phyloP scores from a whole-genome alignment of 2,329 filamentous ascomycete species.

The Colletotrichum tabaci region DNA sequence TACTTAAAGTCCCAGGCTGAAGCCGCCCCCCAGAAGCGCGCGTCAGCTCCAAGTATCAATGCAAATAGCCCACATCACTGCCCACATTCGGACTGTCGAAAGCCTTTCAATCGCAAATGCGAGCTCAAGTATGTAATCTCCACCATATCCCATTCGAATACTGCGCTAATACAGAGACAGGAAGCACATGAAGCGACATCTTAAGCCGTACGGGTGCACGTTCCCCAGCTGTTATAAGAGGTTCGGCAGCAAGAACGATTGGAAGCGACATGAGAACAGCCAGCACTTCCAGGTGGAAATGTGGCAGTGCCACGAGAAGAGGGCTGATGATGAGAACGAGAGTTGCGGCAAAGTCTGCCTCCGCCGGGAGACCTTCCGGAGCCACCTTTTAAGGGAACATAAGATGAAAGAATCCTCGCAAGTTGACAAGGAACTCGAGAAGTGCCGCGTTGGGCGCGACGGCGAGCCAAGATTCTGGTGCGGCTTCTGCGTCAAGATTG shows the following conservation, averaged over 20 bases:
- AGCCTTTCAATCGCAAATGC: slow-evolving; percentile 65
- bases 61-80: slow-evolving; percentile 22
- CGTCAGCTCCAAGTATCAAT: neutral
- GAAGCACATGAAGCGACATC: slow-evolving; percentile 88
- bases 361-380: slow-evolving; percentile 70
- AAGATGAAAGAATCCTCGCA: slow-evolving; percentile 48
- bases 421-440: slow-evolving; percentile 62
- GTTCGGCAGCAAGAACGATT: slow-evolving; percentile 96
- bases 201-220: slow-evolving; percentile 87
- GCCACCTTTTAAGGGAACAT: slow-evolving; percentile 73
- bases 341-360: slow-evolving; percentile 73
- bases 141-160: slow-evolving; percentile 3
- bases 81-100: slow-evolving; percentile 55
- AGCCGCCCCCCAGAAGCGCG: slow-evolving; percentile 40
- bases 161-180: slow-evolving; percentile 59
- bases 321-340: slow-evolving; percentile 22
- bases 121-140: slow-evolving; percentile 68
- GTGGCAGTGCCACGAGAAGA: slow-evolving; percentile 76
- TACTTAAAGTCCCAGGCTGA: slow-evolving; percentile 46
- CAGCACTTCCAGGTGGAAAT: slow-evolving; percentile 81
- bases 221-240: slow-evolving; percentile 76
- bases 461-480: slow-evolving; percentile 84
- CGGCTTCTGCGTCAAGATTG: slow-evolving; percentile 79
- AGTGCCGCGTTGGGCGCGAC: slow-evolving; percentile 74
- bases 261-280: slow-evolving; percentile 89